A percentile compares a stretch with the other conserved stretches of the same genome.
Conservation (phyloP, 169 alveolate genomes). For the Cytauxzoon felis region DNA sequence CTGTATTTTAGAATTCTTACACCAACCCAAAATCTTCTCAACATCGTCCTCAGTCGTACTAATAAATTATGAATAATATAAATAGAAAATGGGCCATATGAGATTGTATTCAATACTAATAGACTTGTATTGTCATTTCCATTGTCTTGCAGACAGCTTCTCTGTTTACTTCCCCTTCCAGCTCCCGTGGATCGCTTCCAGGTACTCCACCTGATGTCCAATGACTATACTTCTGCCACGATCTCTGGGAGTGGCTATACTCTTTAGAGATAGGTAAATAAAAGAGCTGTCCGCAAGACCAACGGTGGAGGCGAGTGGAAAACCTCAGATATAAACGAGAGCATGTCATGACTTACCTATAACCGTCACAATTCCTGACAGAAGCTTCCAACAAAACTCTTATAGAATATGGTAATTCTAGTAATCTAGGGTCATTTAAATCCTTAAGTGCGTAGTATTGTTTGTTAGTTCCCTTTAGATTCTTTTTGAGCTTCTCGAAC, state of each 20-base stretch:
- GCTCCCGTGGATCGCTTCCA: no score
- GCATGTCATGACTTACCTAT: constrained; percentile 28
- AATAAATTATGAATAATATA: constrained; percentile 29
- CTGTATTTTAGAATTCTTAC: constrained; percentile 63
- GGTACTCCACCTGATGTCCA: no score
- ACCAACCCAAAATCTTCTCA: constrained; percentile 90
- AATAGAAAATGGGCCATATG: not conserved
- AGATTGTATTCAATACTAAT: no score
- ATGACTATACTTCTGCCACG: no score
- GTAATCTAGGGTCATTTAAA: constrained; percentile 66
- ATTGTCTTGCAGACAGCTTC: no score
- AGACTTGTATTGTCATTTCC: no score
- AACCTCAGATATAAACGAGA: no score
- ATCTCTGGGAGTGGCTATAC: no score
- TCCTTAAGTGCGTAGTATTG: constrained; percentile 60
- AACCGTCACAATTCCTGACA: constrained; percentile 91
- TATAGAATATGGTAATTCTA: constrained; percentile 86
- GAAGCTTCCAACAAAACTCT: constrained; percentile 91
- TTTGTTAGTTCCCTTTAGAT: constrained; percentile 40
- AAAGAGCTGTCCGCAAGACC: no score
- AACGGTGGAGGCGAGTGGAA: no score
- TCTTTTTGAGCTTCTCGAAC: constrained; percentile 36
- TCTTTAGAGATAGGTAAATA: no score
- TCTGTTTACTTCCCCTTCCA: no score
- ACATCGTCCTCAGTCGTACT: constrained; percentile 85